phyloP scores from a whole-genome alignment of 2,329 filamentous ascomycete species.

The Talaromyces sp. region DNA sequence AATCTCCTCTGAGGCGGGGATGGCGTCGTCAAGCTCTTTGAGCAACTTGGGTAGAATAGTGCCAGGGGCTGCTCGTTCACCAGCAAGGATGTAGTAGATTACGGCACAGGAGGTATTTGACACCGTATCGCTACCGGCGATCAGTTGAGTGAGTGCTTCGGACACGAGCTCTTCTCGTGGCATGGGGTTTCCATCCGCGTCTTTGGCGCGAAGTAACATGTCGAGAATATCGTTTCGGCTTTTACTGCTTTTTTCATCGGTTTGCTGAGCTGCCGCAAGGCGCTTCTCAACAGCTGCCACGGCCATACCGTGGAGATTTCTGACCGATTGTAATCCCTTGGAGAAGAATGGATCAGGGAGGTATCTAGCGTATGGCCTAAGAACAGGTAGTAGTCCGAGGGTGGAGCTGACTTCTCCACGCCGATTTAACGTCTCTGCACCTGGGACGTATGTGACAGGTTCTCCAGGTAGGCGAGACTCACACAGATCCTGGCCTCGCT shows the following conservation, averaged over 20 bases:
- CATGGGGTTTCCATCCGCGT: constrained; percentile 29
- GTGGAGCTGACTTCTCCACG: constrained; percentile 25
- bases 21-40: constrained; percentile 25
- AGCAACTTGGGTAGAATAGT: constrained; percentile 21
- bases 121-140: constrained; percentile 36
- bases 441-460: constrained; percentile 21
- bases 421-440: constrained; percentile 22
- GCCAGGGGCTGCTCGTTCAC: constrained; percentile 22
- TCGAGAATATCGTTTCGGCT: constrained; percentile 30
- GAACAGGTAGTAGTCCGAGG: constrained; percentile 17
- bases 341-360: constrained; percentile 27
- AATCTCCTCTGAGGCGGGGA: constrained; percentile 18
- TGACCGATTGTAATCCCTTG: constrained; percentile 18
- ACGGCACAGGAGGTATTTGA: constrained; percentile 27
- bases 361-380: constrained; percentile 21
- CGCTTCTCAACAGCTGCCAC: constrained; percentile 30
- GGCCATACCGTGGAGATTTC: constrained; percentile 24
- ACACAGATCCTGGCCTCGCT: constrained; percentile 24
- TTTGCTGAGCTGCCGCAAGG: background rate
- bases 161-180: constrained; percentile 28
- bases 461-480: constrained; percentile 21
- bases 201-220: constrained; percentile 30
- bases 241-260: constrained; percentile 19
- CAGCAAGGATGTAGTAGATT: constrained; percentile 11
- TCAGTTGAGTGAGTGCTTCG: constrained; percentile 33